These are phyloP conservation scores for Beauveria asiatica DNA, from an alignment of 2,329 filamentous ascomycete genomes.

Conservation along the genomic window DNA sequence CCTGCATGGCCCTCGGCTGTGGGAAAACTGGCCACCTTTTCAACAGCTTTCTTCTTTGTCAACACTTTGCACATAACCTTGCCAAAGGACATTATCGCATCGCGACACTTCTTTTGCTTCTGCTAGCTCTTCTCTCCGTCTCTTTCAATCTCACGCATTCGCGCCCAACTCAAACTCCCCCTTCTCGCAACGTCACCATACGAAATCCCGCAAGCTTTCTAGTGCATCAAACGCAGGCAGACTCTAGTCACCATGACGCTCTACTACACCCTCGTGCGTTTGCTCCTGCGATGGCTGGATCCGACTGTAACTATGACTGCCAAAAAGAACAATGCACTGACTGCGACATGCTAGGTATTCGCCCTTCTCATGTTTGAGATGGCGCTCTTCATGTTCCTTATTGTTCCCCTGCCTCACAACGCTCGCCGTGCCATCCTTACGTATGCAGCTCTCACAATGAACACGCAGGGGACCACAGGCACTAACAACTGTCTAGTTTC, in stretches of 20 bases:
- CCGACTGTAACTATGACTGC: neutral
- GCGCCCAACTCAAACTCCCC: neutral
- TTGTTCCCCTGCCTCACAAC: slow-evolving; percentile 82
- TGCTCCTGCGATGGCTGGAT: neutral
- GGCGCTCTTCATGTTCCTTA: slow-evolving; percentile 68
- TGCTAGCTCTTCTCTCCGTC: neutral
- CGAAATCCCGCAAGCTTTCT: neutral
- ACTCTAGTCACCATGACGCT: slow-evolving; percentile 42
- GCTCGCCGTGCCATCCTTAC: slow-evolving; percentile 78
- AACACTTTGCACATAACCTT: neutral
- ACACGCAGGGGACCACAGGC: slow-evolving; percentile 8
- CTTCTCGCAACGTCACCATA: neutral
- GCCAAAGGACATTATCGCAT: neutral
- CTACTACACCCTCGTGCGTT: slow-evolving; percentile 46
- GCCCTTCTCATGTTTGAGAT: slow-evolving; percentile 76
- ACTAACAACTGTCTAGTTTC: slow-evolving; percentile 49
- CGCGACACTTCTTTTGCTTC: neutral
- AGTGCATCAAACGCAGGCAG: neutral
- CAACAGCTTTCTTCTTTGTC: neutral
- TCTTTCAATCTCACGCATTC: neutral
- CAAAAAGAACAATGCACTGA: slow-evolving; percentile 17
- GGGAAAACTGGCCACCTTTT: slow-evolving; percentile 7
- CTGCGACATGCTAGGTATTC: slow-evolving; percentile 56
- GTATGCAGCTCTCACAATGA: slow-evolving; percentile 30
- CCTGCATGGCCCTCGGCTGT: neutral